Evolutionary conservation across 129 eudicot species (phyloP).

Genomic region (Glebionis coronaria): DNA sequence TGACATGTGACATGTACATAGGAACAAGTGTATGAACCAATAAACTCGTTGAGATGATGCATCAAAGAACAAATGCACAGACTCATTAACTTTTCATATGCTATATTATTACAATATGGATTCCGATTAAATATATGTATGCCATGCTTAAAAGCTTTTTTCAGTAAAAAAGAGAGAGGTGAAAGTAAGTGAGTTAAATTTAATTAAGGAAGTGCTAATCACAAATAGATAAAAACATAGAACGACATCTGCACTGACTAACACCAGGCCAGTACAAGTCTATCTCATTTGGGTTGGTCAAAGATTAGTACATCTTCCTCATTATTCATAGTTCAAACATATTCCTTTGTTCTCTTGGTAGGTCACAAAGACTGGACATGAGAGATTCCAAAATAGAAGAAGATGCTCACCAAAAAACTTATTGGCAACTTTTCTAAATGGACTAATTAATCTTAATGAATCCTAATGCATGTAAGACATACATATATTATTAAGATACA

Average conservation of each 20-base stretch:
- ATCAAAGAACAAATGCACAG: no score
- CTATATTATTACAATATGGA: no score
- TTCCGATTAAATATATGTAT: no score
- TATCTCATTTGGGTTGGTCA: slow-evolving; percentile 19
- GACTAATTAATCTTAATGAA: no score
- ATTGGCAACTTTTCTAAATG: background rate
- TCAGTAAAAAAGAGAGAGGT: no score
- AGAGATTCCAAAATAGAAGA: slow-evolving; percentile 12
- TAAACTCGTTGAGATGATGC: no score
- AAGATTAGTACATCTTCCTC: slow-evolving; percentile 17
- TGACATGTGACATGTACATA: no score
- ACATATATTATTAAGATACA: background rate
- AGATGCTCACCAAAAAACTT: background rate
- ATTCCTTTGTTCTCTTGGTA: background rate
- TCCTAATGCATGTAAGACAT: no score
- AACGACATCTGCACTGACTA: background rate
- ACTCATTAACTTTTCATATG: no score
- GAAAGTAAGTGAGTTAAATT: no score
- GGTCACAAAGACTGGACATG: background rate
- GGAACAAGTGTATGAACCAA: no score
- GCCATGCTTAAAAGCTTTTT: no score
- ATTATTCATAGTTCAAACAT: slow-evolving; percentile 10
- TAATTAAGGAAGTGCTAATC: background rate
- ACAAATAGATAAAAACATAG: background rate
- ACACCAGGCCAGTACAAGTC: slow-evolving; percentile 1